Conservation (phyloP, 2,329 filamentous ascomycete species). For the Magnaporthiopsis incrustans region DNA sequence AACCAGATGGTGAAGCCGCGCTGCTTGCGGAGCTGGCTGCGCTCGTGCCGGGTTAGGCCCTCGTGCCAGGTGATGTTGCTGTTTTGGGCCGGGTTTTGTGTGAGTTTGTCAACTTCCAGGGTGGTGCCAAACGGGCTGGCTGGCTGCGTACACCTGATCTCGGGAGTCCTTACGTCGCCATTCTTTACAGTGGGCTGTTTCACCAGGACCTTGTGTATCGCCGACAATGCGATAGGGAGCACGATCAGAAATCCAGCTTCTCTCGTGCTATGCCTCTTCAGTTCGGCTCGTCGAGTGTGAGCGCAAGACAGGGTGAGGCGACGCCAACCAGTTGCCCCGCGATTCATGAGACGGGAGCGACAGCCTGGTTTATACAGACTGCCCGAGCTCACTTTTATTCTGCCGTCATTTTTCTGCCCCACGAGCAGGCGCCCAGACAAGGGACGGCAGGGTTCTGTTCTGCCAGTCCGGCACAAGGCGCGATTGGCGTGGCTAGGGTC, state of each 20-base stretch:
- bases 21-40: slow-evolving; percentile 68
- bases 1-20: slow-evolving; percentile 95
- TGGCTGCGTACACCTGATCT: too few relatives aligned
- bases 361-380: background rate
- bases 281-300: too few relatives aligned
- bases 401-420: background rate
- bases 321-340: too few relatives aligned
- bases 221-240: background rate
- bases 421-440: background rate
- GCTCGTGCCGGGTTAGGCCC: slow-evolving; percentile 70
- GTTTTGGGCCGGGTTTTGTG: too few relatives aligned
- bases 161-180: slow-evolving; percentile 4
- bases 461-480: background rate
- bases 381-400: background rate
- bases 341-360: background rate
- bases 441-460: background rate
- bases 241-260: background rate
- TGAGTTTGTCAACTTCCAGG: too few relatives aligned
- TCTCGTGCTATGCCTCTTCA: background rate
- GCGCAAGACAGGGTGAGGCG: too few relatives aligned
- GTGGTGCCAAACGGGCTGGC: too few relatives aligned
- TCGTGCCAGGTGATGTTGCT: slow-evolving; percentile 91
- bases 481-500: too few relatives aligned
- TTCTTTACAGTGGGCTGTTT: background rate
- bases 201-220: background rate